These are phyloP conservation scores for Orobanche coerulescens DNA, from an alignment of 257 asterid genomes.

Conservation along the genomic window DNA sequence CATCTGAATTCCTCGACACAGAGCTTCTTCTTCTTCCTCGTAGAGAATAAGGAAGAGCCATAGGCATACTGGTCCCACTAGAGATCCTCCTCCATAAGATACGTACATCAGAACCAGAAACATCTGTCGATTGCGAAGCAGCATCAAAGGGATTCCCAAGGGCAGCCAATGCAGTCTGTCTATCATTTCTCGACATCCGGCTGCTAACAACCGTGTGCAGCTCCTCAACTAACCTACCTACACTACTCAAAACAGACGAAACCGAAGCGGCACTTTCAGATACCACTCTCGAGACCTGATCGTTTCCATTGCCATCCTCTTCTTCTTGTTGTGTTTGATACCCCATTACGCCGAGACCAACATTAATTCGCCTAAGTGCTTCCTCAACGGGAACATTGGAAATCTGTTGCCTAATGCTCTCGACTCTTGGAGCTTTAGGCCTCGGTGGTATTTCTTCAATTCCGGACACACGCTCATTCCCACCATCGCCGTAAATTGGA, in stretches of 20 bases:
- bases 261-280: conserved; percentile 54
- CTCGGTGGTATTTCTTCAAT: conserved; percentile 41
- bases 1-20: conserved; percentile 4
- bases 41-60: conserved; percentile 18
- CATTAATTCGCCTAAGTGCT: conserved; percentile 26
- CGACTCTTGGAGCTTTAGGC: conserved; percentile 45
- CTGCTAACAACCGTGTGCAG: conserved; percentile 43
- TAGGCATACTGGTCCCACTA: conserved; percentile 1
- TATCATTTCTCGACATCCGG: conserved; percentile 23
- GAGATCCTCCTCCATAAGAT: conserved; percentile 13
- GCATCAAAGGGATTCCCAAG: conserved; percentile 22
- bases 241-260: conserved; percentile 49
- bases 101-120: conserved; percentile 20
- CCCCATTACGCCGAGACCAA: conserved; percentile 18
- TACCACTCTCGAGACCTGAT: conserved; percentile 42
- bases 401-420: conserved; percentile 37
- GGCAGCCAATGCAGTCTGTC: conserved; percentile 22
- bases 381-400: conserved; percentile 23
- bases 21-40: conserved; percentile 26
- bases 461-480: conserved; percentile 3
- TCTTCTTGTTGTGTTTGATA: conserved; percentile 23
- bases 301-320: conserved; percentile 26
- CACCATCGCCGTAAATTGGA: conserved; percentile 31
- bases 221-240: conserved; percentile 59
- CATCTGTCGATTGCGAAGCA: conserved; percentile 30